Evolutionary conservation across 441 rosid species (phyloP), one percentile per base, ranked within the genome.

Genomic region (Euphorbia celastroides): DNA sequence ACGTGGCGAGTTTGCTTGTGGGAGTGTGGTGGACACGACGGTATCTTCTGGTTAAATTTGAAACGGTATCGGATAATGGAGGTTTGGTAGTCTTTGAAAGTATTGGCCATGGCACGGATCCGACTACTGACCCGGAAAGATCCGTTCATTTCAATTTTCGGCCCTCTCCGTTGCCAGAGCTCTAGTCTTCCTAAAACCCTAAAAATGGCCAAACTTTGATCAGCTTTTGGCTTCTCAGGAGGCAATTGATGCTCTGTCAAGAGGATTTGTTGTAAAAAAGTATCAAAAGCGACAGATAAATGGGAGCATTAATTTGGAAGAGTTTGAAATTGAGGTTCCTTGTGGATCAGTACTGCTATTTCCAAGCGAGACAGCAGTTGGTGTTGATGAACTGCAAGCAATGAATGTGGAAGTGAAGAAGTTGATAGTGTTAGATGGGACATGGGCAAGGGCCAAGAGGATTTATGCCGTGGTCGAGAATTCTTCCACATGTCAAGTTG

Each of bases 401-500:
- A 76, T 70, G 76, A 71, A 75, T 16, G 52, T 80, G 17, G 72
- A 82, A 67, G 79, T 82, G 66, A 85, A 72, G 79, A 90, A 83
- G 67, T 80, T 92, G 83, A 83, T 92, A 58, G 88, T 87, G 67
- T 78, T 90, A 64, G 97, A 92, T 57, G 97, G 96, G 68, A 92
- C 93, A 0, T 90, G 93, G 98, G 66, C 84, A 0, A 92, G 88
- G 81, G 97, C 93, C 0, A 84, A 77, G 77, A 84, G 93, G 61
- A 79, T 90, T 78, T 88, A 87, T 68, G 75, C 96, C 96, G 16
- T 90, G 98, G 98, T 76, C 90, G 76, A 88, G 81, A 82, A 54
- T 92, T 61, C 65, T 87, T 87, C 82, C 86, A 0, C 98, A 90
- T 73, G 65, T 90, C 80, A 89, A 80, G 79, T 77, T 90, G 78